Base-by-base conservation (phyloP, 768 basidiomycete genomes). In the Tricholoma flavovirens region DNA sequence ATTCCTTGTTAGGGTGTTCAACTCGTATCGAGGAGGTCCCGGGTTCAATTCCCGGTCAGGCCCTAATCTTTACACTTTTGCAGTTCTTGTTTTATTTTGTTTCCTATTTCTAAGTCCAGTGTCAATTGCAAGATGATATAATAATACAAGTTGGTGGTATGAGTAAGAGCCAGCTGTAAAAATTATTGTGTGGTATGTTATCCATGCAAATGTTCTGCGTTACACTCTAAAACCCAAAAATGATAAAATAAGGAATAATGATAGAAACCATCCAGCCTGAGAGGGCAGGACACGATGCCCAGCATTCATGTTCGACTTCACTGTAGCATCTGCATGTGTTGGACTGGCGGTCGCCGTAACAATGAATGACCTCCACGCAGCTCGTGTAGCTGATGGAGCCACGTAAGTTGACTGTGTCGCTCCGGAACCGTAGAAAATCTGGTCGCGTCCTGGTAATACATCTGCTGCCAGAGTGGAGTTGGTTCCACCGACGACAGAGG, bases 11-110 rank as follows among this genome's bases (percentile, higher is more conserved):
- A 79, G 79, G 77, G 77, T 55, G 36, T 30, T 54, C 53, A 40
- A 49, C 54, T 46, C 24, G 62, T 65, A 56, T 85, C 81, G 84
- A 86, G 85, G 85, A 87, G 86, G 87, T 87, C 84, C 84, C 80
- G 84, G 85, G 86, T 87, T 88, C 86, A 86, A 87, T 86, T 86
- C 86, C 84, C 84, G 81, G 84, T 80, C 77, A 84, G 83, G 85
- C 83, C 84, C 79, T 53, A 14, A 6, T 26, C 19, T 61, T 32
- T 59, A 43, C 57, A 49, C 58, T 4, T 3, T 45, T 45, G 21
- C 43, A 29, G n/a, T n/a, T n/a, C n/a, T n/a, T n/a, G n/a, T n/a
- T n/a, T n/a, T 26, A 26, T 26, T 26, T 26, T 26, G 2, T 26
- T 26, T 5, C 5, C 24, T 26, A 26, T 26, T 26, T 26, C 2